Conservation (phyloP, 176 grass and related monocot species). For the Urochloa ruziziensis region DNA sequence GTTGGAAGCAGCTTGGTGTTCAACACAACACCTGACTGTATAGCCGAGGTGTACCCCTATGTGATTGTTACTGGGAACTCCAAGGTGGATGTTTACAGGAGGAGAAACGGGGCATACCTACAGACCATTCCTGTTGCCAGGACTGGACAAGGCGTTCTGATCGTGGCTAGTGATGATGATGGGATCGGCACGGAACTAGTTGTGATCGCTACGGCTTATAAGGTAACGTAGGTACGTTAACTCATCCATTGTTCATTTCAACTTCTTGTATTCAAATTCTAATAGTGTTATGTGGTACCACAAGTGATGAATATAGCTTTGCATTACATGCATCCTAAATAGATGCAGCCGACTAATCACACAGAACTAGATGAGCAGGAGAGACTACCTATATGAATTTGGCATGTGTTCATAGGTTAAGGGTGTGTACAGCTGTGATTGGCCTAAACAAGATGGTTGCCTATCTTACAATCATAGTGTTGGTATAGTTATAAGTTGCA, state of each 20-base stretch:
- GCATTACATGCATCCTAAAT: background rate
- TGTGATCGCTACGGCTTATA: slow-evolving; percentile 80
- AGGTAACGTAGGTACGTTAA: slow-evolving; percentile 94
- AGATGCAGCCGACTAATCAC: background rate
- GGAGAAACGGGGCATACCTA: slow-evolving; percentile 56
- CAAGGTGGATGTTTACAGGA: slow-evolving; percentile 79
- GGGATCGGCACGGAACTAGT: slow-evolving; percentile 36
- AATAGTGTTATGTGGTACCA: background rate
- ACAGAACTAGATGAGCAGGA: background rate
- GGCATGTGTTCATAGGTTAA: background rate
- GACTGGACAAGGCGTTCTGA: slow-evolving; percentile 33
- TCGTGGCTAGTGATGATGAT: slow-evolving; percentile 58
- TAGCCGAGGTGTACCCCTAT: slow-evolving; percentile 68
- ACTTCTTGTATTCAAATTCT: background rate
- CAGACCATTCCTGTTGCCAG: slow-evolving; percentile 62
- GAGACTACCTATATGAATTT: background rate
- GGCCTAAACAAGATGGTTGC: background rate
- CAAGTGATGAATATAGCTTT: background rate
- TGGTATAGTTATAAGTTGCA: background rate
- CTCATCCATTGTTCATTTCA: slow-evolving; percentile 1
- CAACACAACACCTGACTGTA: slow-evolving; percentile 52
- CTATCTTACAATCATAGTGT: background rate
- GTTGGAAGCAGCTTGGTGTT: slow-evolving; percentile 82
- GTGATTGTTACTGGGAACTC: slow-evolving; percentile 59
- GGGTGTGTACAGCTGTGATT: background rate